A percentile compares a stretch with the other conserved stretches of the same genome.
Conservation (phyloP, 73 alveolate genomes). For the Paramecium sexaurelia region DNA sequence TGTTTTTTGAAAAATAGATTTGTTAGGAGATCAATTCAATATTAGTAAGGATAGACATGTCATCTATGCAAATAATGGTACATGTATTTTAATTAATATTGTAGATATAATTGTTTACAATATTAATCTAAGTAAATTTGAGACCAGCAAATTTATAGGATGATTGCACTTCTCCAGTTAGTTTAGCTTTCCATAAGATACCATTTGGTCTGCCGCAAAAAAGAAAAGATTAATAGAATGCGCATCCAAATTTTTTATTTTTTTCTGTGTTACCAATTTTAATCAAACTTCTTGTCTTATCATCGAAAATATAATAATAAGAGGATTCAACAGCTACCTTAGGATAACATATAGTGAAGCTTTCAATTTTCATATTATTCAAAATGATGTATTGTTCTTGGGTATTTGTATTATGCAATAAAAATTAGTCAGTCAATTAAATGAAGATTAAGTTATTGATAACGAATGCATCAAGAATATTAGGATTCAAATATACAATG, state of each 20-base stretch:
- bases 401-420: background rate
- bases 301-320: constrained; percentile 34
- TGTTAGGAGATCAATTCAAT: background rate
- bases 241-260: constrained; percentile 24
- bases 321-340: background rate
- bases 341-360: background rate
- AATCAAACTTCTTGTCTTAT: background rate
- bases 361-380: background rate
- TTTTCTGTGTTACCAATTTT: constrained; percentile 41
- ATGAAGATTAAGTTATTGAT: background rate
- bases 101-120: background rate
- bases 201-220: constrained; percentile 50
- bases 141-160: constrained; percentile 40
- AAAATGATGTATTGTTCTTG: background rate
- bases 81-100: background rate
- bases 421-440: background rate
- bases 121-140: background rate
- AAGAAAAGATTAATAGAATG: background rate
- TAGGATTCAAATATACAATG: background rate
- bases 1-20: background rate
- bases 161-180: constrained; percentile 32
- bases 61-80: background rate
- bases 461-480: background rate
- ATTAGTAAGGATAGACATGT: background rate
- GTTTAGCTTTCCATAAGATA: constrained; percentile 15